These are phyloP conservation scores for Thalassiosira exigua DNA, from an alignment of 352 stramenopile species.

Conservation along the genomic window DNA sequence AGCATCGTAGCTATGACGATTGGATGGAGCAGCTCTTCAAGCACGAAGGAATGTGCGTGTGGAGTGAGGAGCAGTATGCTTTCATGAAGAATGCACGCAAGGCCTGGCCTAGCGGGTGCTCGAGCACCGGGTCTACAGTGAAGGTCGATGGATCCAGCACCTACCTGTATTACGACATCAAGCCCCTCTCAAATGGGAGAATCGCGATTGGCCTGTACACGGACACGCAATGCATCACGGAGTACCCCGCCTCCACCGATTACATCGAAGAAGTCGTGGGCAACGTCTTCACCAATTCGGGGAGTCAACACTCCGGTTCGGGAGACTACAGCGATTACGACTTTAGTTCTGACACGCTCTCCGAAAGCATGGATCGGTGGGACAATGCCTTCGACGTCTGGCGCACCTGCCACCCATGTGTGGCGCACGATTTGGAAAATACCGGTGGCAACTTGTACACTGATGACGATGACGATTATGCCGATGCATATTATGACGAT, in stretches of 20 bases:
- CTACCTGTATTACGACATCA: constrained; percentile 64
- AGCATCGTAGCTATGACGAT: constrained; percentile 54
- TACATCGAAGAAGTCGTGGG: constrained; percentile 5
- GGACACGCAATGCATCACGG: constrained; percentile 20
- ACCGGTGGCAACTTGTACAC: background rate
- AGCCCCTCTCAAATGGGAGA: constrained; percentile 43
- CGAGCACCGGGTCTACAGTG: background rate
- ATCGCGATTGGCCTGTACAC: constrained; percentile 62
- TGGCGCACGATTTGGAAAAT: constrained; percentile 21
- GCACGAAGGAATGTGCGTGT: constrained; percentile 66
- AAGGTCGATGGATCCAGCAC: constrained; percentile 17
- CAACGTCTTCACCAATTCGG: constrained; percentile 1
- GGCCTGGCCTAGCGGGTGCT: constrained; percentile 55
- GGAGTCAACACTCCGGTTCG: constrained; percentile 1
- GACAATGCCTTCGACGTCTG: constrained; percentile 13
- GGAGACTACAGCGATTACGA: background rate
- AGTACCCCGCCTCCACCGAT: background rate
- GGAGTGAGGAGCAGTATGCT: constrained; percentile 62
- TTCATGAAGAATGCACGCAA: constrained; percentile 63
- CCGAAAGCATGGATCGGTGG: background rate
- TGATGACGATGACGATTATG: constrained; percentile 3
- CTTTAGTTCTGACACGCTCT: constrained; percentile 2
- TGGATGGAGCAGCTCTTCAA: constrained; percentile 76
- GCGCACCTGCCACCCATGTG: constrained; percentile 12
- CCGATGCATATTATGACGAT: background rate